Evolutionary conservation across 495 filamentous ascomycete genomes (phyloP).

Genomic region (Penicilliopsis zonata): DNA sequence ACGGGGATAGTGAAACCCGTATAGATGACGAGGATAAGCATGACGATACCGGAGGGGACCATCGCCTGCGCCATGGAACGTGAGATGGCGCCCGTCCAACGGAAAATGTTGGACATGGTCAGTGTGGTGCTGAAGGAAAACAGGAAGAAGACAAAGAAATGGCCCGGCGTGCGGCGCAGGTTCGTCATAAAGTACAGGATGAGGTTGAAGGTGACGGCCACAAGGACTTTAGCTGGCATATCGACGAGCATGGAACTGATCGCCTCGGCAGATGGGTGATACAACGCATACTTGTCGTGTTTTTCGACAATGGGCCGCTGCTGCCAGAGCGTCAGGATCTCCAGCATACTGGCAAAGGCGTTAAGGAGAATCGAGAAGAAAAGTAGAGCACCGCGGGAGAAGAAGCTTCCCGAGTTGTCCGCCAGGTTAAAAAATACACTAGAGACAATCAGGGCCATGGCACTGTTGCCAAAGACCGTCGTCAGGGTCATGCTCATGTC

Average conservation of each 20-base stretch:
- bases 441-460: conserved; percentile 67
- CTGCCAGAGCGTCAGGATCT: conserved; percentile 69
- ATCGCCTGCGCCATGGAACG: conserved; percentile 72
- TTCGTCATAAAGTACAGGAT: conserved; percentile 82
- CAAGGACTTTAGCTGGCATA: conserved; percentile 49
- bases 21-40: conserved; percentile 74
- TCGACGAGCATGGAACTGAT: conserved; percentile 75
- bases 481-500: conserved; percentile 63
- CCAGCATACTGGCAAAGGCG: conserved; percentile 66
- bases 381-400: conserved; percentile 63
- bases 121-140: conserved; percentile 56
- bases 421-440: conserved; percentile 72
- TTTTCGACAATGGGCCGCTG: conserved; percentile 92
- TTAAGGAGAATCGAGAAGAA: conserved; percentile 85
- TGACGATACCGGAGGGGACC: conserved; percentile 71
- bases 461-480: conserved; percentile 57
- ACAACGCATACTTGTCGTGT: conserved; percentile 79
- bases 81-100: conserved; percentile 69
- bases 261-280: conserved; percentile 82
- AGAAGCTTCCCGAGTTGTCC: conserved; percentile 55
- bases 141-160: conserved; percentile 75
- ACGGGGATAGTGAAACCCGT: conserved; percentile 83
- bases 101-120: conserved; percentile 71
- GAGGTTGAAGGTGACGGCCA: conserved; percentile 49
- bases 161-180: conserved; percentile 59